Conservation (phyloP, 1,284 basidiomycete species). For the Agaricales sp. region DNA sequence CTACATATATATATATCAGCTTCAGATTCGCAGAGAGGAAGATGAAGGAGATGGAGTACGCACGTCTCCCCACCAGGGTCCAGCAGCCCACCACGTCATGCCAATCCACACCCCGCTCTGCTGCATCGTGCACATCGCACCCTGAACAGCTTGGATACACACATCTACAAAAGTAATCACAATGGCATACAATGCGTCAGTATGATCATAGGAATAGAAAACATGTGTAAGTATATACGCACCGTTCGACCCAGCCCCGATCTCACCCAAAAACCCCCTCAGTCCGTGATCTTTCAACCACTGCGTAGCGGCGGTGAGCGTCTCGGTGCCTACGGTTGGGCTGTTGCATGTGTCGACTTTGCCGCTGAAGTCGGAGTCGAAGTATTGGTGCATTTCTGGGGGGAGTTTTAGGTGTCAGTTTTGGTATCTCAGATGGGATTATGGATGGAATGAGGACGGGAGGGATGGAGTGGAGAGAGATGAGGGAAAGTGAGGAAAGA, state of each 20-base stretch:
- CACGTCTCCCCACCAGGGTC: constrained; percentile 51
- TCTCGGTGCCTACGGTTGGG: constrained; percentile 46
- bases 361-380: constrained; percentile 55
- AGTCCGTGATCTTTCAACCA: constrained; percentile 51
- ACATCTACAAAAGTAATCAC: constrained; percentile 10
- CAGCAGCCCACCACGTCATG: constrained; percentile 47
- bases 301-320: constrained; percentile 40
- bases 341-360: constrained; percentile 45
- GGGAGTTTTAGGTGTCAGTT: no score
- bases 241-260: constrained; percentile 48
- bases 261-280: constrained; percentile 57
- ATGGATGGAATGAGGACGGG: not conserved
- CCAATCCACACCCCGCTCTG: constrained; percentile 50
- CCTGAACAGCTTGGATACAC: constrained; percentile 41
- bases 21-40: constrained; percentile 5
- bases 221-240: constrained; percentile 11
- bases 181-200: no score
- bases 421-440: no score
- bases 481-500: not conserved
- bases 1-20: constrained; percentile 16
- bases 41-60: constrained; percentile 17
- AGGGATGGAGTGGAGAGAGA: no score
- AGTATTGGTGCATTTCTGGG: constrained; percentile 65
- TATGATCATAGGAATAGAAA: constrained; percentile 6
- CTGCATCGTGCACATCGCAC: constrained; percentile 49